A percentile compares a stretch with the other conserved stretches of the same genome.
phyloP scores from a whole-genome alignment of 2,329 filamentous ascomycete species.

The Incumbomyces delicatus region DNA sequence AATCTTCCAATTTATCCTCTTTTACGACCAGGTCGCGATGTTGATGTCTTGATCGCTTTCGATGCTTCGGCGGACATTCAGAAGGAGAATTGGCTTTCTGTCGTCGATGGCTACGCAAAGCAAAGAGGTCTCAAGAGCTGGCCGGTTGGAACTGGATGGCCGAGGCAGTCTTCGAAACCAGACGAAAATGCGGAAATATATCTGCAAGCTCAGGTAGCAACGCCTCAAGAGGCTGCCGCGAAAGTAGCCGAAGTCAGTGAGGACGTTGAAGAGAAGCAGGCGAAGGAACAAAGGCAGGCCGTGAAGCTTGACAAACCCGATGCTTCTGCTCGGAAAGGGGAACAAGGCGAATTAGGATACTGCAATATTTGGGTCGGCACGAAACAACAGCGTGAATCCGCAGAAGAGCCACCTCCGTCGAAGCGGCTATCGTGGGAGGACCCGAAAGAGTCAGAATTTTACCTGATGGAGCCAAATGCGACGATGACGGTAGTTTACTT shows the following conservation, averaged over 20 bases:
- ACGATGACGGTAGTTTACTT: conserved; percentile 87
- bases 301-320: conserved; percentile 38
- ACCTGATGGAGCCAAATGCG: conserved; percentile 64
- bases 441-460: conserved; percentile 54
- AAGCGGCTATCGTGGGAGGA: conserved; percentile 38
- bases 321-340: conserved; percentile 1
- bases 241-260: conserved; percentile 53
- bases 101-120: conserved; percentile 83
- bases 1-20: conserved; percentile 94
- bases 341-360: conserved; percentile 58
- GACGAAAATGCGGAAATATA: conserved; percentile 56
- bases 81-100: conserved; percentile 91
- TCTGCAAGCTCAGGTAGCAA: conserved; percentile 55
- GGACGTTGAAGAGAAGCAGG: conserved; percentile 16
- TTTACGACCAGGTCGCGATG: conserved; percentile 73
- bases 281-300: conserved; percentile 30
- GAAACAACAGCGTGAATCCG: conserved; percentile 58
- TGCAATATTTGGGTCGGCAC: conserved; percentile 94
- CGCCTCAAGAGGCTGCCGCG: conserved; percentile 49
- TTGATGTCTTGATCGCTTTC: conserved; percentile 86
- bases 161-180: conserved; percentile 49
- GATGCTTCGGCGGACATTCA: conserved; percentile 90
- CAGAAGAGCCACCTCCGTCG: conserved; percentile 43
- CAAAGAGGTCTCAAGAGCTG: conserved; percentile 88
- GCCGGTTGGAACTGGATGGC: conserved; percentile 94